Conservation (phyloP, 176 grass and related monocot species). For the Avena insularis region DNA sequence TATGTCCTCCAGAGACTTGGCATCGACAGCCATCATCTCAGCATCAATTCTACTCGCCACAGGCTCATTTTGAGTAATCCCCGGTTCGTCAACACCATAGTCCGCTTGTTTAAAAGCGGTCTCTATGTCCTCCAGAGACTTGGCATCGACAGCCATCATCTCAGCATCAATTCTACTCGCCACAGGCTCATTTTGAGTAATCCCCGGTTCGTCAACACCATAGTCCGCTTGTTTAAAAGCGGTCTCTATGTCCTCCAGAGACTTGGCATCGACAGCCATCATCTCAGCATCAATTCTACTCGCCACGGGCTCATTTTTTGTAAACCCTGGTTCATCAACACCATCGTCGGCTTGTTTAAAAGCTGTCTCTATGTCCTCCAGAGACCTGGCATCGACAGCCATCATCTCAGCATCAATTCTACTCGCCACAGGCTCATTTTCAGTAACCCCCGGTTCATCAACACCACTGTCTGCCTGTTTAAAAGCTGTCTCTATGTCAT, state of each 20-base stretch:
- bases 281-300: slow-evolving; percentile 46
- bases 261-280: slow-evolving; percentile 59
- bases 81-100: not conserved
- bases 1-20: slow-evolving; percentile 66
- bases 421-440: not conserved
- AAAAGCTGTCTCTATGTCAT: slow-evolving; percentile 63
- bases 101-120: slow-evolving; percentile 56
- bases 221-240: slow-evolving; percentile 57
- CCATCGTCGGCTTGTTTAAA: slow-evolving; percentile 54
- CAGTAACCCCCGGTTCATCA: slow-evolving; percentile 18
- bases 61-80: not conserved
- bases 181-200: not conserved
- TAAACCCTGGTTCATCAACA: slow-evolving; percentile 18
- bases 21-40: slow-evolving; percentile 59
- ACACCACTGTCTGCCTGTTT: slow-evolving; percentile 48
- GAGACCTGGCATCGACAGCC: slow-evolving; percentile 60
- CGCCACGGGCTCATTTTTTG: too few species aligned
- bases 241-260: slow-evolving; percentile 60
- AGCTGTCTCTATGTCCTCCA: slow-evolving; percentile 60
- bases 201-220: not conserved
- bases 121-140: slow-evolving; percentile 65
- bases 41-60: slow-evolving; percentile 30
- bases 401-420: slow-evolving; percentile 47
- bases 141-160: slow-evolving; percentile 59
- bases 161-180: slow-evolving; percentile 32